phyloP scores from a whole-genome alignment of 371 early-diverging fungal species.

The Rhizopus microsporus region DNA sequence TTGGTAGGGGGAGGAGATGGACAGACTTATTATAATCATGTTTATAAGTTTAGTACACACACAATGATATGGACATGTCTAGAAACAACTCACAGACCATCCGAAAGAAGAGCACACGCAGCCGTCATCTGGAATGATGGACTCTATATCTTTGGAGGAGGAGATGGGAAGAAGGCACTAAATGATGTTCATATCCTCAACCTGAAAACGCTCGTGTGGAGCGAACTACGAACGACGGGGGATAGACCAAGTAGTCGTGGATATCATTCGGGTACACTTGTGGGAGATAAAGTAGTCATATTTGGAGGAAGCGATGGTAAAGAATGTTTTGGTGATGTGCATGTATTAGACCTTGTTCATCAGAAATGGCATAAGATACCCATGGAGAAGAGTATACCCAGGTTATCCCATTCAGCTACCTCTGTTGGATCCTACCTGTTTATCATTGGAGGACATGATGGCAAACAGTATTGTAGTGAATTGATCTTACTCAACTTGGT shows the following conservation, averaged over 20 bases:
- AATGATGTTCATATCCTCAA: constrained; percentile 52
- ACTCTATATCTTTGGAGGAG: constrained; percentile 87
- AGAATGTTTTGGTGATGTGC: constrained; percentile 82
- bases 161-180: constrained; percentile 79
- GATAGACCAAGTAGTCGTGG: constrained; percentile 73
- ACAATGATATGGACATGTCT: constrained; percentile 57
- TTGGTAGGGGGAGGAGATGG: constrained; percentile 88
- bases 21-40: constrained; percentile 78
- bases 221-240: constrained; percentile 66
- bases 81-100: constrained; percentile 3
- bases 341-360: constrained; percentile 70
- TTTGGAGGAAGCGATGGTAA: constrained; percentile 91
- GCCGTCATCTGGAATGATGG: constrained; percentile 60
- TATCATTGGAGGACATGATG: constrained; percentile 87
- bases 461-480: constrained; percentile 73
- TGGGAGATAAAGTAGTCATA: constrained; percentile 78
- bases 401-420: constrained; percentile 81
- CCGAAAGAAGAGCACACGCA: constrained; percentile 23
- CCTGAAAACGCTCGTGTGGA: constrained; percentile 20
- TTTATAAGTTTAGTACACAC: constrained; percentile 68
- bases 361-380: constrained; percentile 56
- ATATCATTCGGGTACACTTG: constrained; percentile 83
- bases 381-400: constrained; percentile 60
- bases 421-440: constrained; percentile 86
- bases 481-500: constrained; percentile 82